Percentiles rank a stretch among this genome's conserved stretches.
Conservation (phyloP, 108 stramenopile genomes). For the Nitzschia sp. region DNA sequence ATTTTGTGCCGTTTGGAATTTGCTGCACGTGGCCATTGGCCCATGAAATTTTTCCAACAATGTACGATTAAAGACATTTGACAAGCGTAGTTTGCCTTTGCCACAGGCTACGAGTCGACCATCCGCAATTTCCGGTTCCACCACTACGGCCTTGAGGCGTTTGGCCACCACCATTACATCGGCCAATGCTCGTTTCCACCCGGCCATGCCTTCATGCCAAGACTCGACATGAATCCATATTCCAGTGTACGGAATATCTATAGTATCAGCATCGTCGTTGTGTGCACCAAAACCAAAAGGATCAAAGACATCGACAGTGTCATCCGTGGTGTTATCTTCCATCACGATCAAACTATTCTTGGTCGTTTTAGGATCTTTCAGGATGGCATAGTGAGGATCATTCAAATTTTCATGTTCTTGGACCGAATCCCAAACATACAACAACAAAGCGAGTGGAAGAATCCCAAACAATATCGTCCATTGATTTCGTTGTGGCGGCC, state of each 20-base stretch:
- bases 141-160: slow-evolving; percentile 8
- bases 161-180: slow-evolving; percentile 14
- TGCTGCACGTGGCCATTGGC: not conserved
- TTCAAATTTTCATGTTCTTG: slow-evolving; percentile 4
- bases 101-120: not conserved
- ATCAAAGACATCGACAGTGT: not conserved
- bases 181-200: not conserved
- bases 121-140: not conserved
- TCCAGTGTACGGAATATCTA: not conserved
- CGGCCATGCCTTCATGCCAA: not conserved
- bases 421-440: slow-evolving; percentile 6
- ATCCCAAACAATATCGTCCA: slow-evolving; percentile 1
- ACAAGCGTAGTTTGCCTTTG: not conserved
- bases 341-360: not conserved
- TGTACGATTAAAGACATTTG: not conserved
- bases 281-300: not conserved
- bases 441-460: slow-evolving; percentile 7
- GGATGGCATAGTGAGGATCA: not conserved
- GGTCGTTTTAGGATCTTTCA: not conserved
- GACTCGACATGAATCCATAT: slow-evolving; percentile 10
- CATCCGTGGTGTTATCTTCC: not conserved
- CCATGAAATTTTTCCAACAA: not conserved
- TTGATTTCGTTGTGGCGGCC: not conserved
- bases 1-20: slow-evolving; percentile 1
- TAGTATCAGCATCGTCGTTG: not conserved